Base-by-base conservation (phyloP, 2,329 filamentous ascomycete genomes). In the Trematosphaeria pertusa region DNA sequence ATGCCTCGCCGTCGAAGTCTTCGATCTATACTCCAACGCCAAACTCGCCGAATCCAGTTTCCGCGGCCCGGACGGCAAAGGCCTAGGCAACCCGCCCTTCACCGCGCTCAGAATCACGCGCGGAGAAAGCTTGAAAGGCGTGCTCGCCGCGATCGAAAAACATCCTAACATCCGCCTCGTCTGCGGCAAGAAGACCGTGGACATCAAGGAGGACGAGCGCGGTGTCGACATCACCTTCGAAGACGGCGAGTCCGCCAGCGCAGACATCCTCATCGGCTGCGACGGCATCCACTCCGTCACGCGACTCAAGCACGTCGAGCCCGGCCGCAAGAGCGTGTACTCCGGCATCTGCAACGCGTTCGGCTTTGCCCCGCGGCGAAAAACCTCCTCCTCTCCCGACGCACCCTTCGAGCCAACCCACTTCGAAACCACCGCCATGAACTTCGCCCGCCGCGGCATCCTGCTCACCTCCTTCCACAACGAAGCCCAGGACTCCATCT, bases 221-320 rank as follows among this genome's bases (percentile, higher is more conserved):
- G 69, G 71, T 17, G 74, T 77, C 11, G 68, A 67, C 0, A 54
- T 84, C 0, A 74, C 66, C 1, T 72, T 83, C 1, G 74, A 75
- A 15, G 71, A 79, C 22, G 80, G 80, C 1, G 64, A 68, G 0
- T 60, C 54, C 1, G 59, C 75, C 3, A 55, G 64, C 1, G 79
- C 74, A 3, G 81, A 84, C 49, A 59, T 84, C 1, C 53, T 84
- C 0, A 56, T 84, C 9, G 81, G 80, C 5, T 81, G 81, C 3
- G 81, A 84, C 45, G 82, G 82, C 0, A 79, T 83, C 8, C 73
- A 77, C 60, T 73, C 68, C 34, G 69, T 72, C 37, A 69, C 74
- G 3, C 67, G 75, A 9, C 65, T 76, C 43, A 72, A 70, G 48
- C 75, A 77, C 51, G 73, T 77, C 43, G 75, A 77, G 53, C 74